Base-by-base conservation (phyloP, 2,329 filamentous ascomycete species). In the Neonectria coccinea region DNA sequence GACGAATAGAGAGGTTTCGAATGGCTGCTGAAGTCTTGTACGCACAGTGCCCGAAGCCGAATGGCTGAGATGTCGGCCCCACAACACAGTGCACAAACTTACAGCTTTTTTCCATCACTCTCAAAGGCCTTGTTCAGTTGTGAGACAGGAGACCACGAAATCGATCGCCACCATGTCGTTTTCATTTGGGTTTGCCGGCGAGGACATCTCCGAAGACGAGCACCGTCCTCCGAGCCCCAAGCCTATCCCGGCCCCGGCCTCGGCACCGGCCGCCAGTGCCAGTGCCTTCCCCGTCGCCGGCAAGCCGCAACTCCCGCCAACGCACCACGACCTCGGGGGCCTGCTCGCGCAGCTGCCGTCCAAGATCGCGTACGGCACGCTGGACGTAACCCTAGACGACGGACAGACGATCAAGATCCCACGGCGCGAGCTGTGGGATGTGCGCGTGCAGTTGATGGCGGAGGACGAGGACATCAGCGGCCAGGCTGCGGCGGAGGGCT, bases 401-500 rank as follows among this genome's bases (percentile, higher is more conserved):
- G 85, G 84, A 10, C 79, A 81, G 51, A 79, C 73, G 3, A 75
- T 91, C 10, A 79, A 77, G 41, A 82, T 96, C 8, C 92, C 92
- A 0, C 88, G 92, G 42, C 87, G 92, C 63, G 92, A 94, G 76
- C 83, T 96, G 50, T 95, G 92, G 88, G 92, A 96, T 75, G 89
- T 95, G 42, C 86, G 91, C 36, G 85, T 94, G 41, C 92, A 96
- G 81, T 82, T 96, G 63, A 94, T 95, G 89, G 91, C 91, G 25
- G 88, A 90, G 76, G 88, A 88, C 42, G 87, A 86, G 44, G 81
- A 80, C 52, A 75, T 76, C 41, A 74, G 76, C 29, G 78, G 78
- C 45, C 74, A 79, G 48, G 74, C 67, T 16, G 70, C 75, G 14
- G 70, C 75, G 14, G 78, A 82, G 67, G 85, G 86, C 1, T 81